phyloP scores from a whole-genome alignment of 495 filamentous ascomycete genomes.

The Delitschia confertaspora region DNA sequence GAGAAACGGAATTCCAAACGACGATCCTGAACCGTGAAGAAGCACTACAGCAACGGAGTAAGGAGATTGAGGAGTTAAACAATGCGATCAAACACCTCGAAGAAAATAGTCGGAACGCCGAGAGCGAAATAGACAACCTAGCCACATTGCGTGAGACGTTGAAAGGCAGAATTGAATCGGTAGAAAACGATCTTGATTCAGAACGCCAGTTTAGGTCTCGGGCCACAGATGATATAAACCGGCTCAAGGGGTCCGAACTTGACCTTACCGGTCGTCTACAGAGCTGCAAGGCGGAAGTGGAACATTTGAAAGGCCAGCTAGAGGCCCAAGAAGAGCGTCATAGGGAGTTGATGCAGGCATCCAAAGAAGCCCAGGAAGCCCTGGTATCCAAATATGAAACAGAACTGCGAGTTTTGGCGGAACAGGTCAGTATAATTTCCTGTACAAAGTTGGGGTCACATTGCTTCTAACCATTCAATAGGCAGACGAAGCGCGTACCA shows the following conservation, averaged over 20 bases:
- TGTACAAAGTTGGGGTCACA: neutral
- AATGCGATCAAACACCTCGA: no score
- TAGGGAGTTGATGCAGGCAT: conserved; percentile 5
- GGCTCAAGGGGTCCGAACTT: neutral
- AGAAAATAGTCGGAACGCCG: no score
- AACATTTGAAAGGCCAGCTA: neutral
- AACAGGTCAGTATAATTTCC: no score
- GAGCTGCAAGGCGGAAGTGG: conserved; percentile 1
- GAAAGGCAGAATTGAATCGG: neutral
- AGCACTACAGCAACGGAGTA: neutral
- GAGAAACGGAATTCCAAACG: conserved; percentile 8
- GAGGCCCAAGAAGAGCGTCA: conserved; percentile 2
- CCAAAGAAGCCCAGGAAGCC: conserved; percentile 6
- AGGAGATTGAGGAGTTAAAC: conserved; percentile 10
- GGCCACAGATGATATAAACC: conserved; percentile 1
- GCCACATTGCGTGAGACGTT: no score
- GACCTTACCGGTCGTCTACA: conserved; percentile 1
- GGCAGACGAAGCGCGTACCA: conserved; percentile 9
- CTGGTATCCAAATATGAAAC: conserved; percentile 7
- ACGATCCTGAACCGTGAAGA: conserved; percentile 11
- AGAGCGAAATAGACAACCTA: no score
- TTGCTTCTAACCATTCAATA: neutral
- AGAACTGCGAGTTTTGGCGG: conserved; percentile 3
- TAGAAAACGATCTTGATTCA: neutral
- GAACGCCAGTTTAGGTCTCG: neutral